phyloP scores from a whole-genome alignment of 306 rosid species.

The Casuarina glauca region DNA sequence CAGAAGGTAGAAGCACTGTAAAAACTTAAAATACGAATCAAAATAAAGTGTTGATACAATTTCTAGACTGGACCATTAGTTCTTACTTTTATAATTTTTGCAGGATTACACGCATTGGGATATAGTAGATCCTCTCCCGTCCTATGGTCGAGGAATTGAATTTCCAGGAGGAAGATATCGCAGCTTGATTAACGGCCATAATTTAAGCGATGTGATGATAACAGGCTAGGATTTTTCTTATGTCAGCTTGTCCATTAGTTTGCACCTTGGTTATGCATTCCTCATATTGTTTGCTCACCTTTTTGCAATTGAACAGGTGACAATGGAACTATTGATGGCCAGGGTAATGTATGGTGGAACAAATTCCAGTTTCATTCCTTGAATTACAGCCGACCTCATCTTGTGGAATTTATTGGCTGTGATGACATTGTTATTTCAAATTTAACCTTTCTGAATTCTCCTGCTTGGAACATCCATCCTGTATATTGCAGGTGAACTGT shows the following conservation, averaged over 20 bases:
- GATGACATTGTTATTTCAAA: conserved; percentile 53
- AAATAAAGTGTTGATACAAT: neutral
- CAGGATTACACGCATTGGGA: conserved; percentile 53
- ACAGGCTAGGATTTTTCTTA: conserved; percentile 42
- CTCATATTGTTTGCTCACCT: neutral
- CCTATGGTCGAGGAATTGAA: conserved; percentile 55
- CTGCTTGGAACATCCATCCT: conserved; percentile 69
- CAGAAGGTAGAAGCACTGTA: neutral
- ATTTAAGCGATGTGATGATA: conserved; percentile 56
- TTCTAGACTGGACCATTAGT: neutral
- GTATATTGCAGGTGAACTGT: conserved; percentile 62
- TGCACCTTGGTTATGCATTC: conserved; percentile 7
- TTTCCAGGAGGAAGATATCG: conserved; percentile 50
- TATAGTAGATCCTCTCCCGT: conserved; percentile 49
- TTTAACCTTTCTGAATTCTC: conserved; percentile 61
- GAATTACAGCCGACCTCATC: conserved; percentile 62
- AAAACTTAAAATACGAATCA: too few species aligned
- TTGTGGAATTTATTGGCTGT: conserved; percentile 55
- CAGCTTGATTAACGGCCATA: conserved; percentile 55
- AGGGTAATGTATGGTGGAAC: conserved; percentile 73
- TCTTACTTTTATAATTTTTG: conserved; percentile 7
- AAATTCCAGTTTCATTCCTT: conserved; percentile 42
- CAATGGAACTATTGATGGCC: conserved; percentile 72
- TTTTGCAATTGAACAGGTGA: conserved; percentile 46
- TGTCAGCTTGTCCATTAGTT: neutral